A percentile compares a stretch with the other conserved stretches of the same genome.
phyloP scores from a whole-genome alignment of 352 stramenopile species.

The Phytophthora chlamydospora region DNA sequence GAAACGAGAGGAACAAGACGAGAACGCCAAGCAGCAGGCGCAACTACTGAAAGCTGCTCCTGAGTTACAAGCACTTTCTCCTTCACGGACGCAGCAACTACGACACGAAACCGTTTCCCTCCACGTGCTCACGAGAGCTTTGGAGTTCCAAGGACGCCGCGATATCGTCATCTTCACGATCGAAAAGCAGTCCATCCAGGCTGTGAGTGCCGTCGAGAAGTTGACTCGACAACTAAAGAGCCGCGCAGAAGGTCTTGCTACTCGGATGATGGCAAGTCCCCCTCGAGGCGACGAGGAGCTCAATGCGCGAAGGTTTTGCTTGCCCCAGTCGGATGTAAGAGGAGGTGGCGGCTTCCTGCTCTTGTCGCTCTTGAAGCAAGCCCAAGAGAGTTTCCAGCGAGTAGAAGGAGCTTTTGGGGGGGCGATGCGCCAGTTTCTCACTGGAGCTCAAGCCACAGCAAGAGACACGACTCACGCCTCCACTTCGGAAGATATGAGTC shows the following conservation, averaged over 20 bases:
- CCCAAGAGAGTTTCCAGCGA: conserved; percentile 31
- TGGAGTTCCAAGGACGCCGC: conserved; percentile 26
- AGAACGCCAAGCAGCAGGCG: conserved; percentile 12
- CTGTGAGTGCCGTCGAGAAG: conserved; percentile 24
- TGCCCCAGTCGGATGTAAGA: conserved; percentile 15
- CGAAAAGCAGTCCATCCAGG: conserved; percentile 25
- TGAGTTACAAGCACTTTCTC: conserved; percentile 24
- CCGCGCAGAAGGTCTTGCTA: conserved; percentile 13
- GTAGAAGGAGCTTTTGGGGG: conserved; percentile 43
- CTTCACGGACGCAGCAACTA: conserved; percentile 28
- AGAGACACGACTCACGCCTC: conserved; percentile 6
- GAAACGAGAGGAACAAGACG: conserved; percentile 23
- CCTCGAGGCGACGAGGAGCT: conserved; percentile 60
- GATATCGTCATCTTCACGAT: conserved; percentile 30
- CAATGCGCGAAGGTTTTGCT: conserved; percentile 45
- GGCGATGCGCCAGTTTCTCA: conserved; percentile 58
- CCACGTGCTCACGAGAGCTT: conserved; percentile 39
- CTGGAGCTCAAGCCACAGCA: conserved; percentile 43
- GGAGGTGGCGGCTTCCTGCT: conserved; percentile 60
- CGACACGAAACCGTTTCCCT: conserved; percentile 28
- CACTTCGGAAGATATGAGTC: conserved; percentile 7
- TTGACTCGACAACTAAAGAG: conserved; percentile 25
- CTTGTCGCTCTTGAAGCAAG: conserved; percentile 30
- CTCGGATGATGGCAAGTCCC: conserved; percentile 18
- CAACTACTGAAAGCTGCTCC: conserved; percentile 8